Evolutionary conservation across 2,329 filamentous ascomycete genomes (phyloP), one percentile per base, ranked within the genome.

Genomic region (Neoscytalidium dimidiatum): DNA sequence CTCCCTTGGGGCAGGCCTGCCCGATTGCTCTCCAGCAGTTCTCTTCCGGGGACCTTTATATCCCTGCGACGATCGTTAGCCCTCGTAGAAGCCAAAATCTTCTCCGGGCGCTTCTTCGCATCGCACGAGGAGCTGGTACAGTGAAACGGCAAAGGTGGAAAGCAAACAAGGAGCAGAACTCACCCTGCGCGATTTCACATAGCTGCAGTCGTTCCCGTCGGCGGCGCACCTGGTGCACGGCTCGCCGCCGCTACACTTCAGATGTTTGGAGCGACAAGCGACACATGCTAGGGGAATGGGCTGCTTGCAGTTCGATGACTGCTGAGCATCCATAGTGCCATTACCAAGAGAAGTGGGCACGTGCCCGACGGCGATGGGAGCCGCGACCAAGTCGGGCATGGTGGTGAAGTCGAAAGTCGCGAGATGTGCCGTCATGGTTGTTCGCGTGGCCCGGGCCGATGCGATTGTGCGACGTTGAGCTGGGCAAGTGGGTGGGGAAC

Each of bases 241-340:
- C 17, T 80, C 77, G 31, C 78, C 78, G 13, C 80, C 83, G 69
- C 85, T 82, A 70, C 84, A 86, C 68, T 84, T 85, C 38, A 85
- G 71, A 70, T 86, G 84, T 35, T 82, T 76, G 23, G 76, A 81
- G 21, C 84, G 79, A 66, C 84, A 86, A 29, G 80, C 80, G 9
- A 84, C 79, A 69, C 84, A 86, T 14, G 84, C 84, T 67, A 78
- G 74, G 19, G 77, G 73, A 44, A 79, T 75, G 43, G 76, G 76
- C 4, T 74, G 56, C 38, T 60, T 60, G 33, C 28, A 31, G 19
- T n/a, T 21, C 17, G 56, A 46, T 9, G 52, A 43, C 33, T 35
- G 33, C 53, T 44, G 53, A n/a, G 4, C 14, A 38, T n/a, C 26
- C n/a, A 23, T 14, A 14, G 13, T 57, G 26, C 23, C n/a, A 17